Conservation (phyloP, 495 filamentous ascomycete species). For the Neurospora africana region DNA sequence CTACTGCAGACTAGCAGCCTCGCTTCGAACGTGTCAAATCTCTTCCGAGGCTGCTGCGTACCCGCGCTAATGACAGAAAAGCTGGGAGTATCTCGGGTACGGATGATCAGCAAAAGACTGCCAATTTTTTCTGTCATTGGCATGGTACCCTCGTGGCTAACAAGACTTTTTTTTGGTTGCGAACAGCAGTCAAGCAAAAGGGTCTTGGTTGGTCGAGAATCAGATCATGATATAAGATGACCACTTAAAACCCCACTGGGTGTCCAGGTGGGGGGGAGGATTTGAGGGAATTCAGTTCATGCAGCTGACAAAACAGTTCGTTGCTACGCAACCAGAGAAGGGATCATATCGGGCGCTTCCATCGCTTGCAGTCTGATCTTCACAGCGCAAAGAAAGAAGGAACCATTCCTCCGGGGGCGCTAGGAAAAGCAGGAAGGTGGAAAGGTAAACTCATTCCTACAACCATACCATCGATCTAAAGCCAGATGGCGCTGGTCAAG, state of each 20-base stretch:
- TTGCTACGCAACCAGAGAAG: neutral
- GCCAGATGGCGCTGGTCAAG: neutral
- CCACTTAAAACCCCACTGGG: neutral
- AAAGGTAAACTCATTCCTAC: neutral
- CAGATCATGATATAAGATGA: neutral
- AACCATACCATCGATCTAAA: neutral
- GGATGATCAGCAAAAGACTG: too few relatives aligned
- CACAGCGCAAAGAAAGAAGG: neutral
- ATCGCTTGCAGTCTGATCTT: neutral
- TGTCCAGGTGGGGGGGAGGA: neutral
- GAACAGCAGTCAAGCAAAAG: neutral
- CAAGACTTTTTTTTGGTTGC: neutral
- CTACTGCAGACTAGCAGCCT: neutral
- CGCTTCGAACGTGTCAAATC: neutral
- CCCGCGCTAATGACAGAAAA: too few relatives aligned
- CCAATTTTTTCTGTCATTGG: too few relatives aligned
- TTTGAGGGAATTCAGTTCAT: neutral
- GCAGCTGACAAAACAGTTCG: neutral
- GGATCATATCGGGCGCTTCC: neutral
- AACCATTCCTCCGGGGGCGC: neutral
- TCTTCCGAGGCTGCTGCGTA: neutral
- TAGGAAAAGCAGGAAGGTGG: neutral
- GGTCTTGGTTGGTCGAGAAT: neutral
- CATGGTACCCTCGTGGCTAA: neutral
- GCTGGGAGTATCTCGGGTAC: too few relatives aligned